Evolutionary conservation across 352 stramenopile species (phyloP), one percentile per base, ranked within the genome.

Genomic region (Globisporangium middletonii): DNA sequence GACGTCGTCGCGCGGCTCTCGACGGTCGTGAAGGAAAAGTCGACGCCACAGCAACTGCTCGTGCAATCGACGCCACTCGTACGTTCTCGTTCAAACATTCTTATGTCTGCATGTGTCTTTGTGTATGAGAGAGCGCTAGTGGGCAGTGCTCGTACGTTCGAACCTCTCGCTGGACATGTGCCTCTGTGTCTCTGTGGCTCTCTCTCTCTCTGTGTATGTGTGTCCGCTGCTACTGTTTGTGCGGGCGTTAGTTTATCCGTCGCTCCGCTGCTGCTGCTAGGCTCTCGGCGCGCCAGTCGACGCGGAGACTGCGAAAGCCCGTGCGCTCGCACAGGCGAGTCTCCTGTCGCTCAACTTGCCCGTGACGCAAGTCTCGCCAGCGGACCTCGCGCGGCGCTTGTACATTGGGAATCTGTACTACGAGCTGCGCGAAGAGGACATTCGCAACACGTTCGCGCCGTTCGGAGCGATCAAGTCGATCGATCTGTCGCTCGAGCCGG

Each of bases 331-430:
- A 1, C 77, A 92, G 50, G 82, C 82, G 28, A 92, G 75, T 75
- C 45, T 92, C 23, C 58, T 92, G 62, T 68, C 82, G 35, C 68
- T 89, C 30, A 80, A 73, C 18, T 53, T 92, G 11, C 70, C 77
- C 0, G 63, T 64, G 27, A 61, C 70, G 35, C 78, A 79, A 33
- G 59, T 83, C 18, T 84, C 77, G 41, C 64, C 74, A 16, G 71
- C 67, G 49, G 82, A 92, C n/a, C 63, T 92, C 61, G 82, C 82
- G 18, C 72, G 77, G 46, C 75, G 82, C 2, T 60, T 92, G 41
- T 92, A 92, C 62, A 85, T 92, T 41, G 82, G 79, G 52, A 92
- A 92, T 19, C 57, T 92, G 19, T 89, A 89, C 64, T 92, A 92
- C 64, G 82, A 89, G 46, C 75, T 92, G 35, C 89, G 85, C 65